Evolutionary conservation across 192 early-diverging fungal species (phyloP).

Genomic region (Gonapodya sp.): DNA sequence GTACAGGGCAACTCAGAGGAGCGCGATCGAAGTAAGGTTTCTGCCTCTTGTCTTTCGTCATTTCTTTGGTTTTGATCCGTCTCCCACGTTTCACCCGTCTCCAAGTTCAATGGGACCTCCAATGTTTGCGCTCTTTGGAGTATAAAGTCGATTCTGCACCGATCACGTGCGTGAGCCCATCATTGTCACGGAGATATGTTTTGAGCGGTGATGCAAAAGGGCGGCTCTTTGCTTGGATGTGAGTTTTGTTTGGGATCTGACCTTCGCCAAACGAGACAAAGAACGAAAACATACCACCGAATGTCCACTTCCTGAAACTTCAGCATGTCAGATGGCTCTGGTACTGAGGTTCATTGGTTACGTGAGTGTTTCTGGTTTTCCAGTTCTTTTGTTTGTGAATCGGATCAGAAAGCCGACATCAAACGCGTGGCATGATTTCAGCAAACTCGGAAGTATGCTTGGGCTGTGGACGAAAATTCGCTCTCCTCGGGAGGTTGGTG

Average conservation of each 20-base stretch:
- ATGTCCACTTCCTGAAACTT: not conserved
- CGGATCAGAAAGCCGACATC: not conserved
- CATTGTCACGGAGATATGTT: not conserved
- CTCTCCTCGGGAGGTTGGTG: not conserved
- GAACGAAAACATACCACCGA: not conserved
- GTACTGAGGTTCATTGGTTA: not conserved
- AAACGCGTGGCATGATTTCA: not conserved
- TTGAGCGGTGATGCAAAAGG: slow-evolving; percentile 1
- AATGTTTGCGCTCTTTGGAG: not conserved
- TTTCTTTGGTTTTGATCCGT: not conserved
- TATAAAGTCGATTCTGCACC: not conserved
- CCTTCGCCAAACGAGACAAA: too few relatives aligned
- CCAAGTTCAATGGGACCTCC: not conserved
- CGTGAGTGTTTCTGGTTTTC: not conserved
- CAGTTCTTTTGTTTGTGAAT: too few relatives aligned
- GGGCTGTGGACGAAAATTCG: not conserved
- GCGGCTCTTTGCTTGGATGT: not conserved
- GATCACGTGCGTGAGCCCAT: not conserved
- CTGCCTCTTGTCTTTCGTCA: not conserved
- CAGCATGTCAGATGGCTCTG: slow-evolving; percentile 3
- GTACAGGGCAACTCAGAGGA: not conserved
- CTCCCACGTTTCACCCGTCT: not conserved
- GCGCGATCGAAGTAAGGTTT: not conserved
- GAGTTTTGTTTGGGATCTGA: not conserved
- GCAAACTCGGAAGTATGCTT: not conserved